Evolutionary conservation across 2,329 filamentous ascomycete genomes (phyloP).

Genomic region (Trichophyton mentagrophytes): DNA sequence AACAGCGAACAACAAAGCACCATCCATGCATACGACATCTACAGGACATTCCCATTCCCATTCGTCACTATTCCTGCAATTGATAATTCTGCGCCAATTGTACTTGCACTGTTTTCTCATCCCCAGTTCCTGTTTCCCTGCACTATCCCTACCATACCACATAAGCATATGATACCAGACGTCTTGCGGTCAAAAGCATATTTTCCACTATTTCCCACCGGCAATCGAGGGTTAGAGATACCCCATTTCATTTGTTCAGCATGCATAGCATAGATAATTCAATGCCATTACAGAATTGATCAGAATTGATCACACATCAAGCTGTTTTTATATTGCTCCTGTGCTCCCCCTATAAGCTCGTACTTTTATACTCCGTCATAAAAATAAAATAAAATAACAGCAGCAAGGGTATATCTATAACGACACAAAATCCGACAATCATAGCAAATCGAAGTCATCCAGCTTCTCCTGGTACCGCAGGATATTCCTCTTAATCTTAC

Average conservation of each 20-base stretch:
- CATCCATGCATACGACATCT: neutral
- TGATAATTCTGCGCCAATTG: neutral
- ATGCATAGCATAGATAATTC: neutral
- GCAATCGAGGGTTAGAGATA: neutral
- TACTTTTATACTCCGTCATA: neutral
- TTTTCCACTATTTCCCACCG: neutral
- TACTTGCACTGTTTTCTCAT: neutral
- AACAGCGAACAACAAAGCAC: neutral
- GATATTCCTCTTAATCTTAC: slow-evolving; percentile 94
- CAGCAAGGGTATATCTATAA: neutral
- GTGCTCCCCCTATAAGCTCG: too few relatives aligned
- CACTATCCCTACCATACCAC: neutral
- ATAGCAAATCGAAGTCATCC: slow-evolving; percentile 89
- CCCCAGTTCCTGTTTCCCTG: neutral
- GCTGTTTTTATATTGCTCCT: too few relatives aligned
- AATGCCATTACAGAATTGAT: too few relatives aligned
- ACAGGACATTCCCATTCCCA: neutral
- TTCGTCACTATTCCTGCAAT: neutral
- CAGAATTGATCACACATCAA: too few relatives aligned
- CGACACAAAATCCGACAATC: slow-evolving; percentile 18
- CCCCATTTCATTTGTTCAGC: neutral
- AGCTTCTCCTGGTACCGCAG: slow-evolving; percentile 89
- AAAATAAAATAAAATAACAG: neutral
- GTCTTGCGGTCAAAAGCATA: neutral
- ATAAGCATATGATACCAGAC: neutral